phyloP scores from a whole-genome alignment of 768 basidiomycete genomes.

The Leccinum arenicola region DNA sequence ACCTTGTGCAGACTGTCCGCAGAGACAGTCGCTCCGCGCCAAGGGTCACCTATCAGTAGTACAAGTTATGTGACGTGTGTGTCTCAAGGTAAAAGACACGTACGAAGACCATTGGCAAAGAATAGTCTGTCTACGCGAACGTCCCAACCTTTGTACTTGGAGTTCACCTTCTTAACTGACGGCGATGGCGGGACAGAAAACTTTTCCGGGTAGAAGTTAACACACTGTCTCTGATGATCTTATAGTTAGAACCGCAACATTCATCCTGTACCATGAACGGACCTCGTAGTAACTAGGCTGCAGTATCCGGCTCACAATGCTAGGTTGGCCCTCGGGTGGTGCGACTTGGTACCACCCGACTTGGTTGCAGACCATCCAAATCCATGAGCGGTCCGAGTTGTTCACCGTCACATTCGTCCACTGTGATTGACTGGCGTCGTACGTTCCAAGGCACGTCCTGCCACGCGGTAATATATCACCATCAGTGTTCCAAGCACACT shows the following conservation, averaged over 20 bases:
- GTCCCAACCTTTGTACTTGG: conserved; percentile 61
- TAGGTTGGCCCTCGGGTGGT: conserved; percentile 35
- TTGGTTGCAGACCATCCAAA: conserved; percentile 74
- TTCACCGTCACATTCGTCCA: conserved; percentile 58
- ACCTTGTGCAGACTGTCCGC: conserved; percentile 44
- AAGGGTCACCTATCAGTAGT: conserved; percentile 60
- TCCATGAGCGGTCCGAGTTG: conserved; percentile 61
- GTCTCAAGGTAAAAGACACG: conserved; percentile 17
- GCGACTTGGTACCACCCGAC: conserved; percentile 50
- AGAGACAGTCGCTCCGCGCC: conserved; percentile 68
- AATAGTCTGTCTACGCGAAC: conserved; percentile 56
- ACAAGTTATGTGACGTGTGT: background rate
- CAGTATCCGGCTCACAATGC: conserved; percentile 34
- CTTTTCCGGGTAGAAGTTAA: conserved; percentile 59
- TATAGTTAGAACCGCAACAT: background rate
- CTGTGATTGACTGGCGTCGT: conserved; percentile 36
- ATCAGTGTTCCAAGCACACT: conserved; percentile 20
- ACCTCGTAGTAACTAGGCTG: conserved; percentile 31
- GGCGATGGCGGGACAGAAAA: conserved; percentile 50
- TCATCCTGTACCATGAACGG: background rate
- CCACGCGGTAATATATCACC: conserved; percentile 27
- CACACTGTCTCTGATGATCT: conserved; percentile 60
- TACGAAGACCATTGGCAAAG: conserved; percentile 69
- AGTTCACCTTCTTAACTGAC: conserved; percentile 43
- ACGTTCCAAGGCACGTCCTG: conserved; percentile 41